phyloP scores from a whole-genome alignment of 257 asterid genomes.

The Solanum tacnaense region DNA sequence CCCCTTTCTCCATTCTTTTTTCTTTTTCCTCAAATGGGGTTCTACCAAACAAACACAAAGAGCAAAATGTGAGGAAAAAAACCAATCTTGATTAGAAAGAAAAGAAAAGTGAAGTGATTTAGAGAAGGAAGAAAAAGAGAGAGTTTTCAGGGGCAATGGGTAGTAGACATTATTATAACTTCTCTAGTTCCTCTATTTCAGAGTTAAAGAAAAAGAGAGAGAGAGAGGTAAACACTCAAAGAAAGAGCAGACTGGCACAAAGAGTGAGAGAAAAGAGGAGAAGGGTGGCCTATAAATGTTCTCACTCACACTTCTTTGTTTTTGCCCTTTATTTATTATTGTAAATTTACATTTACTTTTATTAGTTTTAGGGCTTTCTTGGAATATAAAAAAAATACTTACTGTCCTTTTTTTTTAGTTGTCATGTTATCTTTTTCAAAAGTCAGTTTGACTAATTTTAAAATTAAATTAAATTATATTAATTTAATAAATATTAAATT shows the following conservation, averaged over 20 bases:
- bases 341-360: slow-evolving; percentile 8
- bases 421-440: no score
- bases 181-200: slow-evolving; percentile 49
- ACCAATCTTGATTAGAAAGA: neutral
- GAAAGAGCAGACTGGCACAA: slow-evolving; percentile 16
- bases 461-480: no score
- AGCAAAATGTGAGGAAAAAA: neutral
- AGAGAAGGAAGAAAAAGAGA: slow-evolving; percentile 4
- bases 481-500: no score
- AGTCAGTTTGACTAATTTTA: no score
- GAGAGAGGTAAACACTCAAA: neutral
- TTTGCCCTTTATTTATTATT: slow-evolving; percentile 28
- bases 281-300: neutral
- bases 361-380: neutral
- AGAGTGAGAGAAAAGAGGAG: neutral
- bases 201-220: slow-evolving; percentile 39
- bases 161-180: slow-evolving; percentile 53
- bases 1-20: neutral
- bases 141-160: slow-evolving; percentile 26
- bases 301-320: slow-evolving; percentile 22
- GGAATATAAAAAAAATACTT: neutral
- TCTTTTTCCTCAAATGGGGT: neutral
- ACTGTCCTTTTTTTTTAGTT: no score
- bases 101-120: neutral
- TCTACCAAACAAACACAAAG: neutral